A percentile compares a stretch with the other conserved stretches of the same genome.
Evolutionary conservation across 2,329 filamentous ascomycete genomes (phyloP).

Genomic region (Albophoma yamanashiensis): DNA sequence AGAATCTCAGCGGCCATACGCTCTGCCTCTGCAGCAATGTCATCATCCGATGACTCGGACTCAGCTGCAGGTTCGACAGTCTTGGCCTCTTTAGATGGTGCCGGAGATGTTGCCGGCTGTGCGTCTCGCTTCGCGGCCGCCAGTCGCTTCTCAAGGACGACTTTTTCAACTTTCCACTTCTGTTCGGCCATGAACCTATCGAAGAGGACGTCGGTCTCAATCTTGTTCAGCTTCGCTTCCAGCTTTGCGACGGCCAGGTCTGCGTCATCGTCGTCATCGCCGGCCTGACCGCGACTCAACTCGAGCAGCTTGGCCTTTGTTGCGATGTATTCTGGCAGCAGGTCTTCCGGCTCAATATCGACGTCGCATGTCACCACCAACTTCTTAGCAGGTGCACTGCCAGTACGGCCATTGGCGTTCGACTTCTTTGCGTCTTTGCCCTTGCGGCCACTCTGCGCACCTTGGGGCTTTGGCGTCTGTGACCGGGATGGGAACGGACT

Average conservation of each 20-base stretch:
- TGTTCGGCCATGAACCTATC: conserved; percentile 55
- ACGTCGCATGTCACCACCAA: conserved; percentile 45
- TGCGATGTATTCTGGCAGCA: conserved; percentile 67
- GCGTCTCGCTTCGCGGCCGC: conserved; percentile 33
- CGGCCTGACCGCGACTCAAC: conserved; percentile 16
- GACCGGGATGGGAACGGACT: conserved; percentile 38
- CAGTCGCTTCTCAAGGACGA: conserved; percentile 51
- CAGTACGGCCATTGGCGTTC: conserved; percentile 9
- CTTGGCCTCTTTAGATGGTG: conserved; percentile 10
- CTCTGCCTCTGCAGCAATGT: conserved; percentile 46
- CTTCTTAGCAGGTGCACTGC: conserved; percentile 26
- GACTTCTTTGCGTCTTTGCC: conserved; percentile 21
- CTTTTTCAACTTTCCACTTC: conserved; percentile 50
- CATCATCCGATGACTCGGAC: conserved; percentile 8
- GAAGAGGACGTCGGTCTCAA: conserved; percentile 70
- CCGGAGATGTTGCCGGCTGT: conserved; percentile 12
- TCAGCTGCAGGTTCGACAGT: conserved; percentile 22
- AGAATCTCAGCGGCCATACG: conserved; percentile 49
- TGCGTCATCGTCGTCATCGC: conserved; percentile 9
- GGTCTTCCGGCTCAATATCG: conserved; percentile 64
- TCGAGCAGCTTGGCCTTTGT: conserved; percentile 60
- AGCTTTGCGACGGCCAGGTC: conserved; percentile 51
- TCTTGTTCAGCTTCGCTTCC: conserved; percentile 61
- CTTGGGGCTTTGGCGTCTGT: conserved; percentile 33
- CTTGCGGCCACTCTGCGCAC: conserved; percentile 13